These are phyloP conservation scores for Pichia sorboxylosa DNA, from an alignment of 1,139 yeast species.

Conservation along the genomic window DNA sequence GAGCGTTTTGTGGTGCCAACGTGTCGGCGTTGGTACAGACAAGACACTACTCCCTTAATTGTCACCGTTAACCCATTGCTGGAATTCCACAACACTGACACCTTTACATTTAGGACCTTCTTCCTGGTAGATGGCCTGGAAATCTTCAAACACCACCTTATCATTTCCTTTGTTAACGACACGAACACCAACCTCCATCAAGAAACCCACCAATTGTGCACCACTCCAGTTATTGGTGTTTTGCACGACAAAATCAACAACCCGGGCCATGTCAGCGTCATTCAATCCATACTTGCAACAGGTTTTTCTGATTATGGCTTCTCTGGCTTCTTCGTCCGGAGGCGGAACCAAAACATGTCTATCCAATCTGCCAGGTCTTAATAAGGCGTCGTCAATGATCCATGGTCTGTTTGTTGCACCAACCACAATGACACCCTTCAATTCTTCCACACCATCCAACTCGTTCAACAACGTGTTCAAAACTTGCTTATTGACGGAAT, in stretches of 20 bases:
- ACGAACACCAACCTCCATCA: slow-evolving; percentile 88
- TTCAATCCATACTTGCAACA: slow-evolving; percentile 45
- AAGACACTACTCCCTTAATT: too few relatives aligned
- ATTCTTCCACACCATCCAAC: slow-evolving; percentile 91
- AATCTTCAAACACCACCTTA: slow-evolving; percentile 50
- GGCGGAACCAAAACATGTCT: slow-evolving; percentile 88
- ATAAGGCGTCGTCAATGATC: slow-evolving; percentile 78
- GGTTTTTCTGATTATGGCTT: slow-evolving; percentile 61
- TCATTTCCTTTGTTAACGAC: slow-evolving; percentile 41
- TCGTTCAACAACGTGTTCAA: slow-evolving; percentile 82
- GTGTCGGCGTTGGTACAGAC: too few relatives aligned
- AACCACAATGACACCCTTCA: slow-evolving; percentile 82
- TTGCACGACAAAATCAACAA: slow-evolving; percentile 43
- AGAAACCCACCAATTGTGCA: slow-evolving; percentile 81
- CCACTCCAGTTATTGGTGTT: slow-evolving; percentile 88
- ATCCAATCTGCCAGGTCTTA: slow-evolving; percentile 91
- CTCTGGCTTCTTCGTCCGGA: slow-evolving; percentile 70
- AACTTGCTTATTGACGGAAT: slow-evolving; percentile 78
- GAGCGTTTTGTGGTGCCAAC: too few relatives aligned
- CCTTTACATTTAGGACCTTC: not conserved
- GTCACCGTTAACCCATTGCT: too few relatives aligned
- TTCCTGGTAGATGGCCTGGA: slow-evolving; percentile 28
- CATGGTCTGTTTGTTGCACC: slow-evolving; percentile 96
- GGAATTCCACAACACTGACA: not conserved
- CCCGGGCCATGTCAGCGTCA: slow-evolving; percentile 27